Conservation (phyloP, 2,329 filamentous ascomycete species). For the Coniella lustricola region DNA sequence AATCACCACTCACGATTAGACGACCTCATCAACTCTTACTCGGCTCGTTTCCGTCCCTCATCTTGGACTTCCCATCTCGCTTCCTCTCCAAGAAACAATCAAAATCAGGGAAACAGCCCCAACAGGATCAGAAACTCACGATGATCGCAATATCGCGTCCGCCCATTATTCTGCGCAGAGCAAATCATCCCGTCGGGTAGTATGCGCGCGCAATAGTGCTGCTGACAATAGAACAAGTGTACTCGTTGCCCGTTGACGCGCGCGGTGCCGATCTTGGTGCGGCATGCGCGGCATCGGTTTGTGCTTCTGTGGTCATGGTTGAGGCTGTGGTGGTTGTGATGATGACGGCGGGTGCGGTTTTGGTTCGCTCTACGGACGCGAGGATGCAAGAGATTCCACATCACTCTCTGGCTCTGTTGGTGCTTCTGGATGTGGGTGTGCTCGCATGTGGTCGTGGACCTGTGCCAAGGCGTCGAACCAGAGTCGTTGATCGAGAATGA, state of each 20-base stretch:
- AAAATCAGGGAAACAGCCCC: neutral
- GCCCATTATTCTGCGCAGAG: constrained; percentile 10
- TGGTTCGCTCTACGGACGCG: too few relatives aligned
- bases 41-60: neutral
- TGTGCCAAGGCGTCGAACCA: too few relatives aligned
- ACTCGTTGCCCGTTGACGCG: constrained; percentile 5
- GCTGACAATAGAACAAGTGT: constrained; percentile 12
- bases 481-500: too few relatives aligned
- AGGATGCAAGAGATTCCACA: constrained; percentile 15
- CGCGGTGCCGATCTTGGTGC: constrained; percentile 5
- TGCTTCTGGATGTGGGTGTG: neutral
- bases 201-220: constrained; percentile 9
- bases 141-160: constrained; percentile 10
- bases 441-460: neutral
- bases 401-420: neutral
- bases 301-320: neutral
- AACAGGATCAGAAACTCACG: constrained; percentile 9
- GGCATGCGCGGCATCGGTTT: constrained; percentile 8
- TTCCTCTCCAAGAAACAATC: neutral
- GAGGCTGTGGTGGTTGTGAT: neutral
- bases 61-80: neutral
- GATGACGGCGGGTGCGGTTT: neutral
- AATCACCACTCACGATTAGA: neutral
- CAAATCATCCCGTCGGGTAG: constrained; percentile 4
- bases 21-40: neutral